A percentile compares a stretch with the other conserved stretches of the same genome.
phyloP scores from a whole-genome alignment of 169 alveolate species.

The Plasmodium billcollinsi region DNA sequence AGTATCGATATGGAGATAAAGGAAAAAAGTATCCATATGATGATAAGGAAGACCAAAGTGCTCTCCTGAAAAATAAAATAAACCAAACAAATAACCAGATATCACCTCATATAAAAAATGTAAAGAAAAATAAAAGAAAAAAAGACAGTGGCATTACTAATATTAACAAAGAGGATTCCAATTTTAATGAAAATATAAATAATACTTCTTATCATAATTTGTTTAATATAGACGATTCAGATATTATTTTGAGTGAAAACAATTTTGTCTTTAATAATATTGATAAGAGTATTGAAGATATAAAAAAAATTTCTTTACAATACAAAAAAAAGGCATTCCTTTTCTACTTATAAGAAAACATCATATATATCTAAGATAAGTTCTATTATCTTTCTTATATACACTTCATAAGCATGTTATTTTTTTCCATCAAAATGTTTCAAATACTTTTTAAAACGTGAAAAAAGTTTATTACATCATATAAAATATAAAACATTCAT shows the following conservation, averaged over 20 bases:
- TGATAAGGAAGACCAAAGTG: no score
- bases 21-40: no score
- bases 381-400: no score
- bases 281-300: conserved; percentile 23
- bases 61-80: not conserved
- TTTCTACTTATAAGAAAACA: conserved; percentile 17
- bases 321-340: conserved; percentile 54
- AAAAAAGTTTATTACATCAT: no score
- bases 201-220: not conserved
- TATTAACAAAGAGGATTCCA: not conserved
- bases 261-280: conserved; percentile 18
- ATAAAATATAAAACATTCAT: no score
- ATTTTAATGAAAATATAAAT: not conserved
- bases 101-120: not conserved
- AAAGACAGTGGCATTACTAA: not conserved
- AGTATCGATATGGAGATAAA: no score
- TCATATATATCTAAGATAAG: no score
- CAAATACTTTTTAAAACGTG: no score
- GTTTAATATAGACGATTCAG: conserved; percentile 2
- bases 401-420: no score
- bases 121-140: not conserved
- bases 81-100: not conserved
- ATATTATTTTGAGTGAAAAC: conserved; percentile 8
- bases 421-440: no score
- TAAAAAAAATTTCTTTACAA: conserved; percentile 14